Base-by-base conservation (phyloP, 371 early-diverging fungal species). In the Lichtheimia ramosa region DNA sequence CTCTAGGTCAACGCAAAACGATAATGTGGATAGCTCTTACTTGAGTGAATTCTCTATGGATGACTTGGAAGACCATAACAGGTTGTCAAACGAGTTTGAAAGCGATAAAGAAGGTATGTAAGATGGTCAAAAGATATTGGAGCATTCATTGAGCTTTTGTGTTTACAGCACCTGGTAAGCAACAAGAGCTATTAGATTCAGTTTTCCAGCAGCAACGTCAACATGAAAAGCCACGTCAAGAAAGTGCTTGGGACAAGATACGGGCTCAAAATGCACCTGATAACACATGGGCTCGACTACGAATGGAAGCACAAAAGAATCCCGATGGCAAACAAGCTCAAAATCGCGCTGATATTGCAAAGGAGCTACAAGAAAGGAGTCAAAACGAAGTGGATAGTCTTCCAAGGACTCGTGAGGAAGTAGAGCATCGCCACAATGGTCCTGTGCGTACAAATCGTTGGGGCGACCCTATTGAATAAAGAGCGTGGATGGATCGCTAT, bases 351-450 rank as follows among this genome's bases (percentile, higher is more conserved):
- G 65, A 65, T 24, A 54, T 64, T 5, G 58, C 48, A 18, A 61
- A 48, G 40, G 62, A 56, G 5, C 53, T 71, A 27, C 70, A 75
- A 53, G 61, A 64, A 54, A 59, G 62, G 18, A 70, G 65, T 21
- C 58, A 64, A 34, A 58, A 55, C 15, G 28, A n/a, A 7, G 40
- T 34, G 41, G 73, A 72, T 41, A 71, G 75, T 8, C 43, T 79
- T 18, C 75, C 79, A 13, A 66, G 79, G 53, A 79, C 79, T 14
- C 57, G 79, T 60, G 79, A 79, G 56, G 79, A 79, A 39, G 27
- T 60, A 4, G 65, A 67, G 39, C 58, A 73, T 49, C 64, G 64
- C 42, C 46, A 48, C 1, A 46, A 51, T 21, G 43, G 60, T 21
- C 4, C 54, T 18, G 20, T 48, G 24, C 59, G 74, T 60, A 69